Evolutionary conservation across 1,284 basidiomycete species (phyloP), one percentile per base, ranked within the genome.

Genomic region (Tylopilus sp.): DNA sequence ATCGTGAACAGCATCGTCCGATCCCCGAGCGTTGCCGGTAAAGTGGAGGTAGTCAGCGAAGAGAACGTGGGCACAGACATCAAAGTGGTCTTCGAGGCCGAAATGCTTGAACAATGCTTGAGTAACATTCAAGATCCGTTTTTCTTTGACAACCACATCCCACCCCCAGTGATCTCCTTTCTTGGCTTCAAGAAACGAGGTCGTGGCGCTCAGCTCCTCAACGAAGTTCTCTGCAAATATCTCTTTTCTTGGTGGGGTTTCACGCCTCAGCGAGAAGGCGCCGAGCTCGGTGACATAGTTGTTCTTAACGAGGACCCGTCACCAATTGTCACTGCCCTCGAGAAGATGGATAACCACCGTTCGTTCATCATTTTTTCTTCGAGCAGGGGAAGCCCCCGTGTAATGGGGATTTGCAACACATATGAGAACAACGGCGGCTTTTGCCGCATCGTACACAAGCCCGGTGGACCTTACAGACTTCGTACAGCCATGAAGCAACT

Each of bases 51-150:
- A 8, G 84, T 84, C 81, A 92, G 89, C 56, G 83, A 90, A 48
- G 92, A 95, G 68, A 90, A 84, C 19, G 76, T 85, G 43, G 94
- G 94, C n/a, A 97, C 94, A 6, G 93, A 97, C 64, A 93, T 97
- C 67, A 88, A 88, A 56, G 83, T 97, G 37, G 84, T 83, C 0
- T 92, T 97, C 66, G 81, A 82, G 44, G 89, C 91, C 23, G 89
- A 92, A 57, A 65, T 77, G 10, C 66, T 71, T 8, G 75, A 81
- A 18, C 74, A 74, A 31, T 68, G 74, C 40, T 51, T 23, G 63
- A 75, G 40, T 67, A 57, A 31, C 51, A 65, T 46, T 54, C 73
- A 45, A 73, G 75, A 77, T 51, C 68, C 73, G 11, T 75, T 79
- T 55, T 74, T 73, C 55, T 66, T 74, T 28, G 74, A 78, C 41